Evolutionary conservation across 2,329 filamentous ascomycete genomes (phyloP).

Genomic region (Whalleya microplaca): DNA sequence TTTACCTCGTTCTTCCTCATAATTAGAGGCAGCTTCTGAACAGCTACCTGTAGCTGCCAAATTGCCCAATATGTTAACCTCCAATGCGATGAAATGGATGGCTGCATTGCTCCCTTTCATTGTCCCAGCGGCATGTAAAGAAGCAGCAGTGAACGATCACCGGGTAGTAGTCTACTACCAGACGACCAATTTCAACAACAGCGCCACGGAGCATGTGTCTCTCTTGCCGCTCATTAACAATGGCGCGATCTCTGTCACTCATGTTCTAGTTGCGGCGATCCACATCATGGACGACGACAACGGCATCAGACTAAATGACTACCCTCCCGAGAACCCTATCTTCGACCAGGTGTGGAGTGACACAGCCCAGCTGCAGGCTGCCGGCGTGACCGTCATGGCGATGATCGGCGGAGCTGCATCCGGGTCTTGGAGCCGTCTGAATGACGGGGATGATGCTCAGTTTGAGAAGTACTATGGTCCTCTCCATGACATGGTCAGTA

Average conservation of each 20-base stretch:
- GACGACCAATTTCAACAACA: constrained; percentile 52
- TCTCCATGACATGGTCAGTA: constrained; percentile 52
- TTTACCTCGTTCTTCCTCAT: not conserved
- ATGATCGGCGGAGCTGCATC: constrained; percentile 84
- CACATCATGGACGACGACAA: constrained; percentile 74
- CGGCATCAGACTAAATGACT: constrained; percentile 79
- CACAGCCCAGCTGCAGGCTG: constrained; percentile 69
- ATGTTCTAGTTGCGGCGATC: constrained; percentile 84
- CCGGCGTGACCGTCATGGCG: constrained; percentile 77
- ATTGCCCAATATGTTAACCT: constrained; percentile 28
- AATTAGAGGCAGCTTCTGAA: no score
- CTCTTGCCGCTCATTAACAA: constrained; percentile 54
- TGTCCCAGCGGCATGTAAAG: constrained; percentile 20
- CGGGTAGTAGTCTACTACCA: constrained; percentile 59
- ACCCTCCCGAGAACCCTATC: constrained; percentile 66
- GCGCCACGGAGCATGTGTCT: constrained; percentile 50
- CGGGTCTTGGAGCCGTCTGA: constrained; percentile 63
- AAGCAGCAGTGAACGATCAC: constrained; percentile 31
- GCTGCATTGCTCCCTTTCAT: constrained; percentile 30
- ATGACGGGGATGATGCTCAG: constrained; percentile 56
- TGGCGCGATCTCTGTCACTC: constrained; percentile 62
- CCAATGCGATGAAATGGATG: constrained; percentile 25
- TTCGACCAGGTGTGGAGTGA: constrained; percentile 81
- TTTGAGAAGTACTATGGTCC: constrained; percentile 79
- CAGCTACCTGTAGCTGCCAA: not conserved